phyloP scores from a whole-genome alignment of 768 basidiomycete genomes.

The Crepidotus variabilis region DNA sequence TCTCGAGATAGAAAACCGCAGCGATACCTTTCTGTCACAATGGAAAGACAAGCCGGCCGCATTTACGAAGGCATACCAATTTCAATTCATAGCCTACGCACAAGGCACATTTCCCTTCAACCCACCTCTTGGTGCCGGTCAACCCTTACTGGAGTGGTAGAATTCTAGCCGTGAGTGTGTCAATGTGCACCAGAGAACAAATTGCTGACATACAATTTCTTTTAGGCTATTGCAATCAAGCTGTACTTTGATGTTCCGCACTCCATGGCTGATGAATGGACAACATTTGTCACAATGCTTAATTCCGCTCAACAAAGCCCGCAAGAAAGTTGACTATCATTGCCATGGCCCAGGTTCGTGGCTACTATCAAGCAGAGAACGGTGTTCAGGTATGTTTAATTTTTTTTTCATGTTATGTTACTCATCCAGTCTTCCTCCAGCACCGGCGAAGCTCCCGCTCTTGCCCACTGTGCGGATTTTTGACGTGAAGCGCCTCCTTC shows the following conservation, averaged over 20 bases:
- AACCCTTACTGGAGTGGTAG: neutral
- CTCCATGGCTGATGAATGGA: neutral
- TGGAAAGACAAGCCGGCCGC: slow-evolving; percentile 14
- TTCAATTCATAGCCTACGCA: neutral
- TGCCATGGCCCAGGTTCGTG: slow-evolving; percentile 19
- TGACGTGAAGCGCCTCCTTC: slow-evolving; percentile 17
- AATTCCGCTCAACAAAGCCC: slow-evolving; percentile 27
- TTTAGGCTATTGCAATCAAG: neutral
- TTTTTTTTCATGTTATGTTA: neutral
- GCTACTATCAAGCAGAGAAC: slow-evolving; percentile 11
- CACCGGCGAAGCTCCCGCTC: slow-evolving; percentile 14
- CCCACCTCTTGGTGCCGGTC: neutral
- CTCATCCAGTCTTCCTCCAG: slow-evolving; percentile 2
- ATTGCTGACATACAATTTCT: neutral
- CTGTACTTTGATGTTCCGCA: neutral
- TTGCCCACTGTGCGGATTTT: slow-evolving; percentile 20
- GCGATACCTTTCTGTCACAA: slow-evolving; percentile 11
- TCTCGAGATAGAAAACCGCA: slow-evolving; percentile 18
- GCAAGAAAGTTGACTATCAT: slow-evolving; percentile 20
- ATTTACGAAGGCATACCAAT: slow-evolving; percentile 18
- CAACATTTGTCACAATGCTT: slow-evolving; percentile 26
- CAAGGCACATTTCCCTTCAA: neutral
- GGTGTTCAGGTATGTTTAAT: slow-evolving; percentile 9
- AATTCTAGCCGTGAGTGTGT: neutral
- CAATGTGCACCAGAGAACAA: neutral